A percentile compares a stretch with the other conserved stretches of the same genome.
phyloP scores from a whole-genome alignment of 768 basidiomycete genomes.

The Boletus sensibilis region DNA sequence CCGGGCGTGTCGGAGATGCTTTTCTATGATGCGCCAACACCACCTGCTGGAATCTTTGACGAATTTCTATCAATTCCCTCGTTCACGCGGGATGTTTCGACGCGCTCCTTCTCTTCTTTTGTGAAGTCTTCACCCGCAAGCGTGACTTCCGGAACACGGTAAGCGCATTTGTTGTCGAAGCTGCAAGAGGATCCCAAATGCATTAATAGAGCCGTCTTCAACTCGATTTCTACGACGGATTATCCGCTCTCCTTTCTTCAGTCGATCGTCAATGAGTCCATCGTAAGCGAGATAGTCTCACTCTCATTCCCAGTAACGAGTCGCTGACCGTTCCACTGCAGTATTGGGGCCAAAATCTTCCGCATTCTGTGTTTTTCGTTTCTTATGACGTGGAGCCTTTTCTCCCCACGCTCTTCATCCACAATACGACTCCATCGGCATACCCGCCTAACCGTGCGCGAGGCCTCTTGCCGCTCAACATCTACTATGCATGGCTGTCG shows the following conservation, averaged over 20 bases:
- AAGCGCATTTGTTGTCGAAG: not conserved
- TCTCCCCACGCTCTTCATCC: conserved; percentile 40
- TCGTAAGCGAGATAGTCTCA: conserved; percentile 6
- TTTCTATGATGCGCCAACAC: conserved; percentile 52
- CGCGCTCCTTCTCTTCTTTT: conserved; percentile 17
- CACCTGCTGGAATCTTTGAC: conserved; percentile 21
- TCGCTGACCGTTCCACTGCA: conserved; percentile 7
- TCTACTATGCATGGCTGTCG: conserved; percentile 33
- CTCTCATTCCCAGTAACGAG: not conserved
- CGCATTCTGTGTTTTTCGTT: not conserved
- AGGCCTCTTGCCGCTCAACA: conserved; percentile 43
- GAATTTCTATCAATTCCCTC: conserved; percentile 24
- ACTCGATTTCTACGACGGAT: conserved; percentile 3
- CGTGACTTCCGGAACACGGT: conserved; percentile 2
- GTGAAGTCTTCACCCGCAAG: conserved; percentile 2
- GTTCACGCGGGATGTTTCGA: conserved; percentile 4
- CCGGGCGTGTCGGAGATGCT: conserved; percentile 32
- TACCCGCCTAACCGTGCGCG: conserved; percentile 44
- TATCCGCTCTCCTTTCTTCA: conserved; percentile 17
- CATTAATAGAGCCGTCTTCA: conserved; percentile 4
- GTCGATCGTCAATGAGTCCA: conserved; percentile 14
- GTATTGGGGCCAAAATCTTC: conserved; percentile 11
- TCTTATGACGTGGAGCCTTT: conserved; percentile 48
- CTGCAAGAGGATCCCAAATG: not conserved
- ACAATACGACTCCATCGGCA: conserved; percentile 39